A percentile compares a stretch with the other conserved stretches of the same genome.
These are phyloP conservation scores for Primulina tabacum DNA, from an alignment of 257 asterid genomes.

Conservation along the genomic window DNA sequence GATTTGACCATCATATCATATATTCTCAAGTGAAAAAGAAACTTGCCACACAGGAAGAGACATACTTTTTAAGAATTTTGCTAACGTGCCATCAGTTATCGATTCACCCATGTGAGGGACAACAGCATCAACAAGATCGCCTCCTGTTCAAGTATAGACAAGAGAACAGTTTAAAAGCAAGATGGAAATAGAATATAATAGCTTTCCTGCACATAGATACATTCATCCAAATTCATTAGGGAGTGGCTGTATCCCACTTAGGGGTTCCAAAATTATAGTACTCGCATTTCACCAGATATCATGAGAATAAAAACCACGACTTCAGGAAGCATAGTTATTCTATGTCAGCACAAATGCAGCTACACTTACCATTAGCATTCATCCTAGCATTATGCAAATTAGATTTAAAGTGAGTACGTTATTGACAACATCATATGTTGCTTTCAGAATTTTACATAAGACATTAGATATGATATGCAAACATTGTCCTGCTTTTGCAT, in stretches of 20 bases:
- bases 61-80: slow-evolving; percentile 82
- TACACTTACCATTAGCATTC: neutral
- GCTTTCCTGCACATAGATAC: slow-evolving; percentile 11
- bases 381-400: neutral
- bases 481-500: neutral
- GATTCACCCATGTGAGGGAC: slow-evolving; percentile 99
- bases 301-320: neutral
- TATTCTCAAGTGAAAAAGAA: slow-evolving; percentile 6
- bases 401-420: neutral
- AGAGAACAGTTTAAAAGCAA: slow-evolving; percentile 14
- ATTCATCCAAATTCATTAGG: neutral
- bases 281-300: too few species aligned
- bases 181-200: neutral
- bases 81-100: slow-evolving; percentile 83
- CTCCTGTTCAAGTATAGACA: slow-evolving; percentile 40
- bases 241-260: neutral
- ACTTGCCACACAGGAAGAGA: neutral
- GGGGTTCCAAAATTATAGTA: neutral
- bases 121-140: slow-evolving; percentile 79
- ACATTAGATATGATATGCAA: neutral
- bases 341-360: neutral
- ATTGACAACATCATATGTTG: too few species aligned
- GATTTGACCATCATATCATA: slow-evolving; percentile 13
- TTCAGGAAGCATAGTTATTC: neutral
- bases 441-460: neutral